Evolutionary conservation across 2,329 filamentous ascomycete genomes (phyloP), one percentile per base, ranked within the genome.

Genomic region (Boeremia exigua): DNA sequence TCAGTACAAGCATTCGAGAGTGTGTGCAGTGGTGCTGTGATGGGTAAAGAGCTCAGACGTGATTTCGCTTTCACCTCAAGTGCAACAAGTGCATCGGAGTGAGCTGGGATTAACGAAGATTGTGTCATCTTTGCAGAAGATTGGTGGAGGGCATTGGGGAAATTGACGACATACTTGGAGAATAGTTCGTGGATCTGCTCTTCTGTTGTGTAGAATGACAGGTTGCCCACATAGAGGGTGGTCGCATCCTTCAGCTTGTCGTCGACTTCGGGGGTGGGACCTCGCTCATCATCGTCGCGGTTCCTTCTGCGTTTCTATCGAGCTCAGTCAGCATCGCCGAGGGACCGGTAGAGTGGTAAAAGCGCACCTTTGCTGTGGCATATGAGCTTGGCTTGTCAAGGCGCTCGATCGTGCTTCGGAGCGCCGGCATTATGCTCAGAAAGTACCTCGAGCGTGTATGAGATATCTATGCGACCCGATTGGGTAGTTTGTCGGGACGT

Each of bases 121-220:
- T 82, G 85, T 83, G 79, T 96, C 92, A 97, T 97, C 92, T 68
- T 75, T 70, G 70, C 57, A 68, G 61, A 51, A 59, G 55, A 25
- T 5, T 28, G 32, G 17, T 30, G 7, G 6, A 19, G 19, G 34
- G 39, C 34, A 19, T 14, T 12, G 27, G 17, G 14, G n/a, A 8
- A 7, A 38, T 14, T 25, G 25, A 6, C 14, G 1, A 50, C 53
- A 32, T 51, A 56, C 83, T 96, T 96, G 56, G 89, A 88, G 77
- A 97, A 97, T 43, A 97, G 86, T 78, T 98, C 94, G 77, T 98
- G 94, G 57, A 99, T 96, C 76, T 99, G 95, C 79, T 99, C 95
- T 76, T 99, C 95, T 53, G 95, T 99, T 23, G 95, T 99, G 83
- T 96, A 97, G 80, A 97, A 97, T 36, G 93, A 96, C 85, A 99